Evolutionary conservation across 2,329 filamentous ascomycete genomes (phyloP).

Genomic region (Fusarium sp.): DNA sequence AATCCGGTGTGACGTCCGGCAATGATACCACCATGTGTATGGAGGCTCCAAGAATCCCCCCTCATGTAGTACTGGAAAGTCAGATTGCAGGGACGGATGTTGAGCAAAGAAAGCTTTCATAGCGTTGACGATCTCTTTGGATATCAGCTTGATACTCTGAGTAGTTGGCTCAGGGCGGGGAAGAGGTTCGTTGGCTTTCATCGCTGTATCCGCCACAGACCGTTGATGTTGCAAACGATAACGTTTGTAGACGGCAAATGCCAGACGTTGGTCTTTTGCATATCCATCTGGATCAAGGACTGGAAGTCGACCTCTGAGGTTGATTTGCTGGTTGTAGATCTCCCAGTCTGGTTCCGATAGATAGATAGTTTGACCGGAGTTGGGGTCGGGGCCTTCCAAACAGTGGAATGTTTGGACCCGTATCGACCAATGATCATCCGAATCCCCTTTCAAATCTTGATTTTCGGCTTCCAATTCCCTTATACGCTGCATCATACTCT

Average conservation of each 20-base stretch:
- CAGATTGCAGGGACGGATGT: neutral
- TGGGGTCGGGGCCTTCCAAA: neutral
- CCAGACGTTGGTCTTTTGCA: neutral
- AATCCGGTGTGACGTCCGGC: neutral
- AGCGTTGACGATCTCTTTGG: constrained; percentile 18
- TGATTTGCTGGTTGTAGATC: neutral
- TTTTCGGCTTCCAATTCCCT: constrained; percentile 11
- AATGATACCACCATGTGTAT: constrained; percentile 27
- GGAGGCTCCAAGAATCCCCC: neutral
- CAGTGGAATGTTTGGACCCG: constrained; percentile 7
- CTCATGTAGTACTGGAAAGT: neutral
- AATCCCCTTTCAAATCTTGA: neutral
- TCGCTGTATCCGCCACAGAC: neutral
- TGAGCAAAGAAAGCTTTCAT: neutral
- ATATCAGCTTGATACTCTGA: constrained; percentile 1
- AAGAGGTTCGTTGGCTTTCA: neutral
- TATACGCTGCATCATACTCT: constrained; percentile 5
- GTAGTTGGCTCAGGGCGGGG: neutral
- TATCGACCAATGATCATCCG: accelerated
- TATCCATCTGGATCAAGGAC: constrained; percentile 9
- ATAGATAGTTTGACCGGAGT: neutral
- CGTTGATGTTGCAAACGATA: constrained; percentile 6
- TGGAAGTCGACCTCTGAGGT: neutral
- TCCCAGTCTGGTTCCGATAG: constrained; percentile 16
- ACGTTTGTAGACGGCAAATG: neutral